Evolutionary conservation across 2,329 filamentous ascomycete genomes (phyloP).

Genomic region (Ophiostoma montium): DNA sequence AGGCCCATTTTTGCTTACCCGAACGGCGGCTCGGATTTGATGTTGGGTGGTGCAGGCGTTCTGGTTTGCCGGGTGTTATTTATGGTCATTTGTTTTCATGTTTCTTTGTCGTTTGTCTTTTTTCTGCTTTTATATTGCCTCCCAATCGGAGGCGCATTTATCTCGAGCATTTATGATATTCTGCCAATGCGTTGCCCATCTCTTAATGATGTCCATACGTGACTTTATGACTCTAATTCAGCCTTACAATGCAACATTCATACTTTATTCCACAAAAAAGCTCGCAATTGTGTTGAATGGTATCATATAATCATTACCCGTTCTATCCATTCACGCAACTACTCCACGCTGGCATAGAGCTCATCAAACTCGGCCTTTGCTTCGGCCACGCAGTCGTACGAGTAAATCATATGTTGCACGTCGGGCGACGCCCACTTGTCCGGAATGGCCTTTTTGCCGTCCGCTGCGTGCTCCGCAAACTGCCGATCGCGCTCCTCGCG

Average conservation of each 20-base stretch:
- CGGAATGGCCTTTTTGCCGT: slow-evolving; percentile 35
- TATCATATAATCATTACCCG: background rate
- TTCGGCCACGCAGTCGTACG: slow-evolving; percentile 44
- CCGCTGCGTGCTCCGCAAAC: slow-evolving; percentile 34
- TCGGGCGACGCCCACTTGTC: slow-evolving; percentile 61
- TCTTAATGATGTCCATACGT: no score
- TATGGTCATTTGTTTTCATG: background rate
- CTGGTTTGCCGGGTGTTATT: background rate
- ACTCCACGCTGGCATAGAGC: slow-evolving; percentile 24
- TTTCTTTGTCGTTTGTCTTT: background rate
- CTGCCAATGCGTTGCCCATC: no score
- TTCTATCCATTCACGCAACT: background rate
- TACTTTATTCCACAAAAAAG: no score
- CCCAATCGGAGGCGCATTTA: no score
- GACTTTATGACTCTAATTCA: no score
- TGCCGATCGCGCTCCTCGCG: slow-evolving; percentile 43
- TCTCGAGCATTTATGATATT: no score
- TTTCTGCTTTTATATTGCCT: background rate
- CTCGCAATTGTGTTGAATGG: no score
- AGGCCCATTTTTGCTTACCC: background rate
- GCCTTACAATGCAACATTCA: no score
- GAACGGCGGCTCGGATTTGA: no score
- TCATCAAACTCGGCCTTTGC: slow-evolving; percentile 37
- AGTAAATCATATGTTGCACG: slow-evolving; percentile 52
- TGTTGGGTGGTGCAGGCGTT: no score